Evolutionary conservation across 441 rosid genomes (phyloP), one percentile per base, ranked within the genome.

Genomic region (Theobroma grandiflorum): DNA sequence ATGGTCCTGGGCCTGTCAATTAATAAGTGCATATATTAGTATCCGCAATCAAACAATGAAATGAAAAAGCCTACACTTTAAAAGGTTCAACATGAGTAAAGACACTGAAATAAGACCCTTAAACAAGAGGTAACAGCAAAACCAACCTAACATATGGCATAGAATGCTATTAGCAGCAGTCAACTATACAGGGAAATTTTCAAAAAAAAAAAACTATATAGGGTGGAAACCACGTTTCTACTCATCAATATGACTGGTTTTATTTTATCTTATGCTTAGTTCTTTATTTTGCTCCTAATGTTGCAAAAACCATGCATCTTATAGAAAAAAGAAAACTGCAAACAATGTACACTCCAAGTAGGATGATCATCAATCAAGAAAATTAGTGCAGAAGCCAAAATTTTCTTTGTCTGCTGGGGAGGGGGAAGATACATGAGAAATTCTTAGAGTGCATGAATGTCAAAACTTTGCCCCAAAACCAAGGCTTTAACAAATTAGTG

Each of bases 1-100:
- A 87, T 92, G 95, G 82, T 93, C 98, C 85, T 89, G 91, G 53
- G 77, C 94, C 97, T 94, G 96, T 62, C 71, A 76, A 79, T 79
- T 65, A 63, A 77, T 43, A 82, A 81, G 76, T n/a, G 71, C 62
- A 83, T 15, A 70, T 81, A 47, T 64, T 14, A 55, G 71, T 42
- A 70, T 14, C 64, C 67, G 80, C 33, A 1, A 47, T 38, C 72
- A 74, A 45, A 47, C 38, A 38, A 74, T 55, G 57, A 35, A 14
- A 33, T n/a, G 63, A 33, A 67, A 79, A 69, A 79, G 74, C 3
- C 64, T 65, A 59, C 69, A 84, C 55, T 75, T 67, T 26, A 7
- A 14, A 38, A 49, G 1, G 40, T 70, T 59, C 49, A 69, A 22
- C 35, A 43, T 14, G 55, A 20, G 68, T 63, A 42, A 42, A 66